These are phyloP conservation scores for Fomitopsis palustris DNA, from an alignment of 1,284 basidiomycete genomes.

Conservation along the genomic window DNA sequence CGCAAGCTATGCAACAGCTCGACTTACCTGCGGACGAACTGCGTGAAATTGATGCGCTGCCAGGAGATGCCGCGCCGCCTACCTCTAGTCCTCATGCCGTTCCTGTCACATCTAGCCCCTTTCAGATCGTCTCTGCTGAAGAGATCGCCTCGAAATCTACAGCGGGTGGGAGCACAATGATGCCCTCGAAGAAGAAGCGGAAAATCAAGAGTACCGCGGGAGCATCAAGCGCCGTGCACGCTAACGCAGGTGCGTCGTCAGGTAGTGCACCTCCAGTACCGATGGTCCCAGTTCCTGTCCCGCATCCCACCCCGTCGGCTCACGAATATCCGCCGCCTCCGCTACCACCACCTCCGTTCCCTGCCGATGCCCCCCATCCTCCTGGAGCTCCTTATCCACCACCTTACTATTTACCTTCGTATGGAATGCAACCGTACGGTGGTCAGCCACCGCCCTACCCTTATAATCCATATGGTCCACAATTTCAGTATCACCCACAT, in stretches of 20 bases:
- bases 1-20: too few relatives aligned
- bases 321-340: background rate
- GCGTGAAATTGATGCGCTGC: constrained; percentile 5
- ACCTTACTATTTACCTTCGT: constrained; percentile 34
- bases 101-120: background rate
- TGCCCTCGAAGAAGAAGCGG: constrained; percentile 9
- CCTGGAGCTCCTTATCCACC: constrained; percentile 18
- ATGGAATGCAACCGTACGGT: constrained; percentile 27
- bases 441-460: constrained; percentile 11
- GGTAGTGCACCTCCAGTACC: background rate
- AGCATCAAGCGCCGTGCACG: background rate
- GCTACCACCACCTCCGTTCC: background rate
- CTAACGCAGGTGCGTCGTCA: constrained; percentile 1
- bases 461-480: constrained; percentile 12
- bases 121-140: constrained; percentile 2
- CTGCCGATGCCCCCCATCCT: constrained; percentile 3
- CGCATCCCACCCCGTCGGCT: background rate
- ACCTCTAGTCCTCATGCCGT: background rate
- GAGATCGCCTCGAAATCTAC: background rate
- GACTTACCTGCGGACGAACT: background rate
- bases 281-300: background rate
- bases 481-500: constrained; percentile 17
- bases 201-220: constrained; percentile 7
- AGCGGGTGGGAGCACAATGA: background rate
- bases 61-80: background rate